These are phyloP conservation scores for Sugiyamaella chiloensis DNA, from an alignment of 805 yeast genomes.

Conservation along the genomic window DNA sequence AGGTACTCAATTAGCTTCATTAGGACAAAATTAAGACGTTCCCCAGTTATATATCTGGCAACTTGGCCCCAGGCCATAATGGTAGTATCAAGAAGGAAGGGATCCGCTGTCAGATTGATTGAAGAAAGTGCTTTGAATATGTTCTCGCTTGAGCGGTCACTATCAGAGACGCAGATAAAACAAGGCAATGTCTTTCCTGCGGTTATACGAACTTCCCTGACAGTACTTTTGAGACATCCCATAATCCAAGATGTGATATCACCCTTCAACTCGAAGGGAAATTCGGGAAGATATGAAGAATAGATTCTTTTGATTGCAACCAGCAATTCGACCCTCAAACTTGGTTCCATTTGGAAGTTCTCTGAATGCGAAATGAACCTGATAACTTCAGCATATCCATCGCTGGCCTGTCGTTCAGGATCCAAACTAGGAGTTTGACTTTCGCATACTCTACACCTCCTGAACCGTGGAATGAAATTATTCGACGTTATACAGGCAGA, in stretches of 20 bases:
- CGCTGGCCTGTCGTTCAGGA: neutral
- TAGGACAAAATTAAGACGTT: conserved; percentile 61
- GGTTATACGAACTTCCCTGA: conserved; percentile 21
- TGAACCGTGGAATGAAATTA: neutral
- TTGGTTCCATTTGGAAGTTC: conserved; percentile 12
- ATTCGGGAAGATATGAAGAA: conserved; percentile 13
- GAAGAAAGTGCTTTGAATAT: conserved; percentile 15
- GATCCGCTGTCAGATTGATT: conserved; percentile 12
- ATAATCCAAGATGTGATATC: conserved; percentile 19
- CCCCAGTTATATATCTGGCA: conserved; percentile 61
- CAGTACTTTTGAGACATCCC: conserved; percentile 21
- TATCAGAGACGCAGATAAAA: conserved; percentile 5
- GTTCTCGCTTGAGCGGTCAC: conserved; percentile 6
- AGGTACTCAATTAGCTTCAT: conserved; percentile 63
- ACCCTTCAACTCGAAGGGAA: conserved; percentile 9
- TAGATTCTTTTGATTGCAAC: conserved; percentile 14
- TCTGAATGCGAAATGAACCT: conserved; percentile 11
- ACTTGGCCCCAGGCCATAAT: conserved; percentile 58
- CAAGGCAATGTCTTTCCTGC: conserved; percentile 19
- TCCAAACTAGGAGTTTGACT: neutral
- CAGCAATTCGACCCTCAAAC: conserved; percentile 18
- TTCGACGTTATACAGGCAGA: neutral
- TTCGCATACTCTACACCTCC: neutral
- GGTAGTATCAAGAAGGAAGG: conserved; percentile 28
- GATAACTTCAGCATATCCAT: neutral